Percentiles rank a stretch among this genome's conserved stretches.
Evolutionary conservation across 2,329 filamentous ascomycete genomes (phyloP).

Genomic region (Aureobasidium leucospermi): DNA sequence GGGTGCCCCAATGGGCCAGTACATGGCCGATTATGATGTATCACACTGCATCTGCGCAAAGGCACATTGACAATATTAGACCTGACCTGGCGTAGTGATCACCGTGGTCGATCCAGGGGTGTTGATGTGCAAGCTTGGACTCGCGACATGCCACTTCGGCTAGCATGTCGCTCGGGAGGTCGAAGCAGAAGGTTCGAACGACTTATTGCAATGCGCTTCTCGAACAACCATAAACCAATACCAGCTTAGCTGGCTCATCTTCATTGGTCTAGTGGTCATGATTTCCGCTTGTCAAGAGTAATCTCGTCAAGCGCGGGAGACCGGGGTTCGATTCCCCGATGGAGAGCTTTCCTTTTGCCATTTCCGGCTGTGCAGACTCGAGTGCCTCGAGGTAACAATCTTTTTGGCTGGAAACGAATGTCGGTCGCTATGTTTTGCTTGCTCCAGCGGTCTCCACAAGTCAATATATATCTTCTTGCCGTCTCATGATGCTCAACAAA

Average conservation of each 20-base stretch:
- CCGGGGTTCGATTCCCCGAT: conserved; percentile 6
- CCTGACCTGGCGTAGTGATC: background rate
- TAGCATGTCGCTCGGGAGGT: too few species aligned
- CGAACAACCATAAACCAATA: background rate
- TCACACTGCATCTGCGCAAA: conserved; percentile 13
- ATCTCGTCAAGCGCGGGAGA: conserved; percentile 7
- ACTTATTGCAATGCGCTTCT: too few species aligned
- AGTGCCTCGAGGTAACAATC: too few species aligned
- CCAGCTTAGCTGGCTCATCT: conserved; percentile 2
- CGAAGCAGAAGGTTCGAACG: too few species aligned
- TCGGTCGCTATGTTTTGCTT: too few species aligned
- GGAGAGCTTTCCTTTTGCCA: background rate
- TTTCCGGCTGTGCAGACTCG: background rate
- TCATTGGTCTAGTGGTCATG: conserved; percentile 9
- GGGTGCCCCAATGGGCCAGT: conserved; percentile 83
- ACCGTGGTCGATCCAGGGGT: background rate
- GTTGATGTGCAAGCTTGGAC: background rate
- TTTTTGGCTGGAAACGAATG: too few species aligned
- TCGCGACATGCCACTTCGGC: background rate
- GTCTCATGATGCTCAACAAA: too few species aligned
- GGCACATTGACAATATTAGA: background rate
- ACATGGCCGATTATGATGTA: conserved; percentile 52
- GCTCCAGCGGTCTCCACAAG: too few species aligned
- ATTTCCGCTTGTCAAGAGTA: conserved; percentile 6
- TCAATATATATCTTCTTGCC: too few species aligned